A percentile compares a stretch with the other conserved stretches of the same genome.
phyloP scores from a whole-genome alignment of 805 yeast species.

The Saccharomycopsis amapae region DNA sequence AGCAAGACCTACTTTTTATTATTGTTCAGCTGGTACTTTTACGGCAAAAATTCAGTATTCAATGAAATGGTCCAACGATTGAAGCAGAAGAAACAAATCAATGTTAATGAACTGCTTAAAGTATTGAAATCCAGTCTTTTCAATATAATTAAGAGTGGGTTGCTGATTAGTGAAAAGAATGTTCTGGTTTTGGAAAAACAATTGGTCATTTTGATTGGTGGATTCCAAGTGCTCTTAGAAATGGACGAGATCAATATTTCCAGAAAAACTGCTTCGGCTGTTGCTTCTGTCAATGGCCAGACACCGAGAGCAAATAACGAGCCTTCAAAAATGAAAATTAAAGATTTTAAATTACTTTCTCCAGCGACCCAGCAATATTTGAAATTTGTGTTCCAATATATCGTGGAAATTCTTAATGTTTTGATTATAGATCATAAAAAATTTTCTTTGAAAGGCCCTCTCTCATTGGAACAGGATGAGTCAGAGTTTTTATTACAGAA shows the following conservation, averaged over 20 bases:
- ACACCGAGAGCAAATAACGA: too few relatives aligned
- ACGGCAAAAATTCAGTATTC: slow-evolving; percentile 1
- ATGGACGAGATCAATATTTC: background rate
- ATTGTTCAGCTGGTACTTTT: slow-evolving; percentile 8
- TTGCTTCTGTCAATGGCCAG: too few relatives aligned
- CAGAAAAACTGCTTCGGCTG: background rate
- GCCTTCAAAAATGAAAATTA: background rate
- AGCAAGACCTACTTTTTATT: slow-evolving; percentile 4
- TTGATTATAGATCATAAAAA: slow-evolving; percentile 22
- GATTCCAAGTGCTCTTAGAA: slow-evolving; percentile 28
- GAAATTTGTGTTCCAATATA: slow-evolving; percentile 36
- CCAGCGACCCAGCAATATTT: slow-evolving; percentile 26
- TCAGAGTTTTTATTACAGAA: background rate
- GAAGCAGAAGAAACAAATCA: background rate
- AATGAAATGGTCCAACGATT: background rate
- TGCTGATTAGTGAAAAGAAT: slow-evolving; percentile 6
- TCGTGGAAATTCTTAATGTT: slow-evolving; percentile 30
- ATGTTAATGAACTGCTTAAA: background rate
- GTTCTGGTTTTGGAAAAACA: slow-evolving; percentile 28
- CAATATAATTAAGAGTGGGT: background rate
- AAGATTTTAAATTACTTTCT: slow-evolving; percentile 2
- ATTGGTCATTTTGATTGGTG: slow-evolving; percentile 33
- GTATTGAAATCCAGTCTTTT: slow-evolving; percentile 1
- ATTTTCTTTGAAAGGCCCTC: background rate
- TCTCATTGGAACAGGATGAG: background rate